A percentile compares a stretch with the other conserved stretches of the same genome.
These are phyloP conservation scores for Chrysophaeum taylorii DNA, from an alignment of 352 stramenopile species.

Conservation along the genomic window DNA sequence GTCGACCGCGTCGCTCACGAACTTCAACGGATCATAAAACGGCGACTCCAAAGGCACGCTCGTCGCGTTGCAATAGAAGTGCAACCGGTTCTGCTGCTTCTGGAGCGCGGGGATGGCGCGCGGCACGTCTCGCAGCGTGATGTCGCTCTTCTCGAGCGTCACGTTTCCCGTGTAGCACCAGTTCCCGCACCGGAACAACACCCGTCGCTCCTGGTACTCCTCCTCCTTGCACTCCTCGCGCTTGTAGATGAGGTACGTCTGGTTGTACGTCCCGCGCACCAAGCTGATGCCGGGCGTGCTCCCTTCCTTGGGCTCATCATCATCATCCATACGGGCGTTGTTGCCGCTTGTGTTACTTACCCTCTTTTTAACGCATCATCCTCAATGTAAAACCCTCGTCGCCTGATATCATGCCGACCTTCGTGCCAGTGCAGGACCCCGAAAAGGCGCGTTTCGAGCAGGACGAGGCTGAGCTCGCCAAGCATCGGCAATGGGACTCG, in stretches of 20 bases:
- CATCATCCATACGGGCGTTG: not conserved
- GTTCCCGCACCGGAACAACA: conserved; percentile 84
- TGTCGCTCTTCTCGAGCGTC: conserved; percentile 45
- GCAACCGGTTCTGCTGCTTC: conserved; percentile 75
- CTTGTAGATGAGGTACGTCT: conserved; percentile 74
- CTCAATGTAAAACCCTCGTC: too few species aligned
- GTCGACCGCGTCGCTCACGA: conserved; percentile 42
- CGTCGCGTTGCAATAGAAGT: conserved; percentile 79
- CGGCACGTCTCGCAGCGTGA: conserved; percentile 74
- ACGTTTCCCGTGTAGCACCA: conserved; percentile 84
- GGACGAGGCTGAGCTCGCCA: conserved; percentile 3
- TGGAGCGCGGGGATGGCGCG: conserved; percentile 76
- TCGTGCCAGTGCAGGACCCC: conserved; percentile 8
- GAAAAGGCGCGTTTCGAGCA: conserved; percentile 8
- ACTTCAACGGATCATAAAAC: conserved; percentile 57
- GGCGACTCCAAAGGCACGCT: conserved; percentile 52
- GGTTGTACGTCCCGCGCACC: conserved; percentile 64
- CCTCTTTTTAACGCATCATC: not conserved
- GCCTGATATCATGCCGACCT: not conserved
- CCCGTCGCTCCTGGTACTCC: conserved; percentile 49
- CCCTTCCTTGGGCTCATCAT: not conserved
- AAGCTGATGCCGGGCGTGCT: not conserved
- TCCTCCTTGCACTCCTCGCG: conserved; percentile 23
- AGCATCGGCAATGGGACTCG: not conserved
- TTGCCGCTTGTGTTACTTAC: not conserved